phyloP scores from a whole-genome alignment of 805 yeast species.

The Starmerella vitae region DNA sequence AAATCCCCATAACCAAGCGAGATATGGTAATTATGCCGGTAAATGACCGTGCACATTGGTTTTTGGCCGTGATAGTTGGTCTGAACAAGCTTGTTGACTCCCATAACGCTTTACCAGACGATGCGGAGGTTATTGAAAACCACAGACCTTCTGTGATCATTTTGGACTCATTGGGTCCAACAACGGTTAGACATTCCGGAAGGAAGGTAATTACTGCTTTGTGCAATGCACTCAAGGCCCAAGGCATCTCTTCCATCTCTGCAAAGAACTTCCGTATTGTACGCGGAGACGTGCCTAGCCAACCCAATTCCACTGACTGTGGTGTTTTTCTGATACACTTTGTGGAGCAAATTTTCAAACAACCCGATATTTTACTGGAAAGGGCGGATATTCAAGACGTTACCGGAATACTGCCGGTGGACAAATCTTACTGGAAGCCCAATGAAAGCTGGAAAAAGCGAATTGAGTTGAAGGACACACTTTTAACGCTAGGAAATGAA shows the following conservation, averaged over 20 bases:
- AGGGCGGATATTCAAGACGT: background rate
- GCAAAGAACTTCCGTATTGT: slow-evolving; percentile 40
- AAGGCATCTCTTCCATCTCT: slow-evolving; percentile 31
- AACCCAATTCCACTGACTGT: slow-evolving; percentile 83
- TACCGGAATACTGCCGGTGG: slow-evolving; percentile 2
- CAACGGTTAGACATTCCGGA: slow-evolving; percentile 8
- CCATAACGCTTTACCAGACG: background rate
- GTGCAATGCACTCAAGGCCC: slow-evolving; percentile 4
- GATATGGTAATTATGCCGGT: slow-evolving; percentile 48
- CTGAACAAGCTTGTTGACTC: slow-evolving; percentile 3
- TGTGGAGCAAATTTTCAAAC: slow-evolving; percentile 41
- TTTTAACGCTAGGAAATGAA: slow-evolving; percentile 8
- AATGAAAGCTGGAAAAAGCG: slow-evolving; percentile 12
- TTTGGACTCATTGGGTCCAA: slow-evolving; percentile 55
- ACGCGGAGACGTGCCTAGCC: slow-evolving; percentile 58
- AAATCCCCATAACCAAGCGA: slow-evolving; percentile 21
- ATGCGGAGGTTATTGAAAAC: background rate
- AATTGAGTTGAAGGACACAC: slow-evolving; percentile 4
- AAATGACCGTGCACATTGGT: slow-evolving; percentile 78
- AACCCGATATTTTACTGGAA: slow-evolving; percentile 33
- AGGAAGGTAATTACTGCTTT: slow-evolving; percentile 13
- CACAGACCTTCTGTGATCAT: slow-evolving; percentile 36
- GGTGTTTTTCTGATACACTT: slow-evolving; percentile 83
- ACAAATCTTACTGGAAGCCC: slow-evolving; percentile 15
- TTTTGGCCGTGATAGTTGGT: slow-evolving; percentile 47